A percentile compares a stretch with the other conserved stretches of the same genome.
phyloP scores from a whole-genome alignment of 495 filamentous ascomycete genomes.

The Penicillium malachiteum region DNA sequence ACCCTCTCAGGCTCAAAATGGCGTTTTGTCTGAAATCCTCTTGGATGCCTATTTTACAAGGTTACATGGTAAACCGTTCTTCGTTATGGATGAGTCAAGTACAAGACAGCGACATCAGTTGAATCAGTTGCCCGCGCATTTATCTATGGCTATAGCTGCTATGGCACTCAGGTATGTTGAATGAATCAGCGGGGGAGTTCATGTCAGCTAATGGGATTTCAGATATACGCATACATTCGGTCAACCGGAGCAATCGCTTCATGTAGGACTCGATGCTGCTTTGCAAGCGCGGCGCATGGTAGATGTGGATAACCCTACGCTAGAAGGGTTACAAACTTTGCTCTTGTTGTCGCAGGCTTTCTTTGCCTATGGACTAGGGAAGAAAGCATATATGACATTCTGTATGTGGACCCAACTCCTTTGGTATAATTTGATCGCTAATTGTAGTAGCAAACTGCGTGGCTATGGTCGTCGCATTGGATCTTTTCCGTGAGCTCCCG shows the following conservation, averaged over 20 bases:
- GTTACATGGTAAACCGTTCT: constrained; percentile 75
- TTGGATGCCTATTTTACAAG: constrained; percentile 75
- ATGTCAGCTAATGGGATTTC: constrained; percentile 8
- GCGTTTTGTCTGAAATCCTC: constrained; percentile 55
- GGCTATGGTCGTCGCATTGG: constrained; percentile 77
- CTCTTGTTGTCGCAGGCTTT: constrained; percentile 73
- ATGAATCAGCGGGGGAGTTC: background rate
- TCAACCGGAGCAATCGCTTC: constrained; percentile 57
- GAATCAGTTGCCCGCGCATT: constrained; percentile 61
- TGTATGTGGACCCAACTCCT: constrained; percentile 45
- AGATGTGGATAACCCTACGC: constrained; percentile 74
- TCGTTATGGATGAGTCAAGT: constrained; percentile 70
- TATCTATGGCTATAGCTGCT: constrained; percentile 72
- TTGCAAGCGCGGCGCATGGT: constrained; percentile 63
- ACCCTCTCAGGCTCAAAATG: constrained; percentile 30
- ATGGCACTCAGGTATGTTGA: constrained; percentile 61
- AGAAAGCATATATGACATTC: constrained; percentile 82
- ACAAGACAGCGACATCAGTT: constrained; percentile 65
- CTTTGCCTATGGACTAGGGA: constrained; percentile 74
- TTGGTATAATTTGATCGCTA: background rate
- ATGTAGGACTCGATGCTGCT: constrained; percentile 65
- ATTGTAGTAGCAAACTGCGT: constrained; percentile 62
- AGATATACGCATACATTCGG: constrained; percentile 62
- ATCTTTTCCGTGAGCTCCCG: constrained; percentile 70
- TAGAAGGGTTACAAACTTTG: constrained; percentile 72